Conservation (phyloP, 1,284 basidiomycete genomes). For the Fomitopsis palustris region DNA sequence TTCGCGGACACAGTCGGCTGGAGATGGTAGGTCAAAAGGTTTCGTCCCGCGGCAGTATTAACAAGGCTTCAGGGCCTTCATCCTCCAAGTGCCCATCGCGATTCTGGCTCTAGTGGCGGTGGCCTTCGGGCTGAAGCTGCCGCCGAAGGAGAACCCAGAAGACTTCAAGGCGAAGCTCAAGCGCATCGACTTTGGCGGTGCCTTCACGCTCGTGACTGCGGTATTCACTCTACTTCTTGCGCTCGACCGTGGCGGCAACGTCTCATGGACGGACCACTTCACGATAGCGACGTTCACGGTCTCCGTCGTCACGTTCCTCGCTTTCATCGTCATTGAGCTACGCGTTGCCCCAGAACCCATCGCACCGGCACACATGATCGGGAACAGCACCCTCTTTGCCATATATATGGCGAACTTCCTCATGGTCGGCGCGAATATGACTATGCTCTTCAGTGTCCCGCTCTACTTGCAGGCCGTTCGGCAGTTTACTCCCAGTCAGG, state of each 20-base stretch:
- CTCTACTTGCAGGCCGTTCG: slow-evolving; percentile 57
- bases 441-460: slow-evolving; percentile 50
- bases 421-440: slow-evolving; percentile 40
- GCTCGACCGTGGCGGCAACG: slow-evolving; percentile 55
- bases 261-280: slow-evolving; percentile 44
- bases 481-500: slow-evolving; percentile 41
- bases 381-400: slow-evolving; percentile 45
- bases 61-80: slow-evolving; percentile 44
- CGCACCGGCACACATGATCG: slow-evolving; percentile 51
- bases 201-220: slow-evolving; percentile 45
- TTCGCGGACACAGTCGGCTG: slow-evolving; percentile 61
- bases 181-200: slow-evolving; percentile 58
- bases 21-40: slow-evolving; percentile 43
- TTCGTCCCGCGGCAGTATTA: background rate
- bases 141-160: slow-evolving; percentile 30
- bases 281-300: slow-evolving; percentile 26
- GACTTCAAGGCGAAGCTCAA: slow-evolving; percentile 44
- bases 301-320: slow-evolving; percentile 16
- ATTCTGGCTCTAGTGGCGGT: slow-evolving; percentile 52
- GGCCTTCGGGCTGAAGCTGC: slow-evolving; percentile 45
- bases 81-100: slow-evolving; percentile 53
- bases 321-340: slow-evolving; percentile 36
- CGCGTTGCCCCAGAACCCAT: slow-evolving; percentile 53
- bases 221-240: slow-evolving; percentile 53
- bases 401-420: slow-evolving; percentile 60